Percentiles rank a stretch among this genome's conserved stretches.
phyloP scores from a whole-genome alignment of 2,329 filamentous ascomycete species.

The Sporothrix phasma region DNA sequence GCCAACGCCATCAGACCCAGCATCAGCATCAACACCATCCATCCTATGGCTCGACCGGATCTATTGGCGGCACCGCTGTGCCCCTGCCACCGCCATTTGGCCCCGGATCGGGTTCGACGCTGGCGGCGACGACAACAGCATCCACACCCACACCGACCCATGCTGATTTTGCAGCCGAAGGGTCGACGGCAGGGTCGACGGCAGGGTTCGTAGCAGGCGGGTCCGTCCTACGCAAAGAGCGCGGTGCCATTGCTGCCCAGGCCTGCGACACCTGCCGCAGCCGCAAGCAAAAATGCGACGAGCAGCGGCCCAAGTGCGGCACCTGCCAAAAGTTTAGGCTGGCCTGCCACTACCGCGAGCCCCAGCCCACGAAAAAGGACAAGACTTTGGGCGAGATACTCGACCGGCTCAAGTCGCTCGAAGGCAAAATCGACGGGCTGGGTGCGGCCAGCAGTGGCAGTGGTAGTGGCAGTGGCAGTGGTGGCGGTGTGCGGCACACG shows the following conservation, averaged over 20 bases:
- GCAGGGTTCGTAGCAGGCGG: no score
- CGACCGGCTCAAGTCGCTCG: constrained; percentile 43
- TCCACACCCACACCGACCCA: constrained; percentile 1
- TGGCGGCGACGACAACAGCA: not conserved
- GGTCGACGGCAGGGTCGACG: not conserved
- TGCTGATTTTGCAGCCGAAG: not conserved
- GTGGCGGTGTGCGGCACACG: not conserved
- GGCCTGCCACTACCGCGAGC: constrained; percentile 50
- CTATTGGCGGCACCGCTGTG: not conserved
- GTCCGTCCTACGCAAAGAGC: constrained; percentile 31
- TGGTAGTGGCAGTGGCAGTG: no score
- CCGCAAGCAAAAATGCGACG: constrained; percentile 56
- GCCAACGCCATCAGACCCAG: not conserved
- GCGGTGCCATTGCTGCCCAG: constrained; percentile 41
- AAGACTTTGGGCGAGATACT: constrained; percentile 53
- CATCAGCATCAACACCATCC: not conserved
- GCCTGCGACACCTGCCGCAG: constrained; percentile 50
- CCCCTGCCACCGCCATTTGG: not conserved
- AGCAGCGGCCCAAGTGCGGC: constrained; percentile 50
- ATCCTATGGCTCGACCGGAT: not conserved
- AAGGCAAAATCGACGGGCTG: constrained; percentile 44
- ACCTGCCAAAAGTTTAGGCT: constrained; percentile 48
- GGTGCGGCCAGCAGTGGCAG: no score
- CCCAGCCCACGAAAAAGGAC: constrained; percentile 54
- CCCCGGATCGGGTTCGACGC: not conserved